Evolutionary conservation across 2,329 filamentous ascomycete genomes (phyloP).

Genomic region (Cyphellophora europaea): DNA sequence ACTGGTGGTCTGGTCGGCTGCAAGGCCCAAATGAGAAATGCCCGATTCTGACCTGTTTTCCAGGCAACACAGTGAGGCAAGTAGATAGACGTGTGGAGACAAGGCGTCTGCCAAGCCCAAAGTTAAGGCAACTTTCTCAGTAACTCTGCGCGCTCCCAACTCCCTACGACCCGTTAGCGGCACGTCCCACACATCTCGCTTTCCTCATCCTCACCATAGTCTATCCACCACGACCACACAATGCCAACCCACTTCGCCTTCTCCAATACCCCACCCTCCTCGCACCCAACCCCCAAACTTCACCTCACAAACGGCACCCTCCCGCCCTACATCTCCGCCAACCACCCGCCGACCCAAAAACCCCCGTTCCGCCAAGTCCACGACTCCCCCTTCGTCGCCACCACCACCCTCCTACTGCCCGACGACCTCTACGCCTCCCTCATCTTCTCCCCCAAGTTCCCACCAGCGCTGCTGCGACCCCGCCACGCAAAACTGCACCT

Average conservation of each 20-base stretch:
- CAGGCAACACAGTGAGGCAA: no score
- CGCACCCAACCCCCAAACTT: slow-evolving; percentile 27
- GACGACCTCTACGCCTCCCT: slow-evolving; percentile 21
- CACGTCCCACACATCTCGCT: no score
- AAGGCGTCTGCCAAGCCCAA: no score
- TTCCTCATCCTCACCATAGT: background rate
- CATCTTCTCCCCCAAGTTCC: background rate
- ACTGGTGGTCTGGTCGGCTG: background rate
- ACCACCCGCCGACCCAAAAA: slow-evolving; percentile 60
- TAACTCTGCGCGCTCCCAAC: no score
- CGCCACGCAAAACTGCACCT: slow-evolving; percentile 63
- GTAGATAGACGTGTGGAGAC: no score
- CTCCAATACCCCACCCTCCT: no score
- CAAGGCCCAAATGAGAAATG: no score
- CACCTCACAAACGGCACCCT: slow-evolving; percentile 56
- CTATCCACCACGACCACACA: background rate
- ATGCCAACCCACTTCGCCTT: background rate
- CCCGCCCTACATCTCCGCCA: slow-evolving; percentile 54
- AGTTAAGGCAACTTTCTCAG: no score
- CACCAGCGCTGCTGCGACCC: slow-evolving; percentile 8
- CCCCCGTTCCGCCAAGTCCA: slow-evolving; percentile 66
- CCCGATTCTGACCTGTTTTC: no score
- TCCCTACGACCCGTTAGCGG: no score
- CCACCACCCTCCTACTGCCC: slow-evolving; percentile 62
- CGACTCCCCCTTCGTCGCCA: slow-evolving; percentile 59